Percentiles rank a stretch among this genome's conserved stretches.
phyloP scores from a whole-genome alignment of 208 protist species.

The Zelonia costaricensis region DNA sequence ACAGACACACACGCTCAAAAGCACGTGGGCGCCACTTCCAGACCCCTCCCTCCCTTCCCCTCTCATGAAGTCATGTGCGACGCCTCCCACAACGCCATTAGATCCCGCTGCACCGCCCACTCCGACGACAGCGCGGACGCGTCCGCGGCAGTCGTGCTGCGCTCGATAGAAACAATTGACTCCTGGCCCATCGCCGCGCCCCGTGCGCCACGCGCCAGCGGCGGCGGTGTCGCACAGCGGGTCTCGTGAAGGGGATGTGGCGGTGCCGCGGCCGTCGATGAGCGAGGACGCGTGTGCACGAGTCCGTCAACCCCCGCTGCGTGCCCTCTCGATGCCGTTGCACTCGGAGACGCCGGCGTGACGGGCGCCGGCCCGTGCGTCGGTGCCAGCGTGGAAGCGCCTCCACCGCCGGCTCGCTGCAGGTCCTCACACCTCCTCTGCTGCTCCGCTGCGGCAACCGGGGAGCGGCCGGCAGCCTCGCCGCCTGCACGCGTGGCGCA shows the following conservation, averaged over 20 bases:
- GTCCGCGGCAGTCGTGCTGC: neutral
- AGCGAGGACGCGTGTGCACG: too few relatives aligned
- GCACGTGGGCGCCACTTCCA: too few relatives aligned
- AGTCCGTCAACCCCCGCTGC: too few relatives aligned
- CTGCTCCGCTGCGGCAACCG: neutral
- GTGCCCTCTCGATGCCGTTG: too few relatives aligned
- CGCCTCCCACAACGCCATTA: slow-evolving; percentile 29
- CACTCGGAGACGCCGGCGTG: too few relatives aligned
- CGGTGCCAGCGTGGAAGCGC: too few relatives aligned
- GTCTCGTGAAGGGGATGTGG: too few relatives aligned
- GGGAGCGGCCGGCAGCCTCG: neutral
- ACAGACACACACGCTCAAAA: slow-evolving; percentile 2
- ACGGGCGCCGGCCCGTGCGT: too few relatives aligned
- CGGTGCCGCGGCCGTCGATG: too few relatives aligned
- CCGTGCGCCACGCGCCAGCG: neutral
- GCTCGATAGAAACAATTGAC: neutral
- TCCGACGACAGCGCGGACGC: slow-evolving; percentile 1
- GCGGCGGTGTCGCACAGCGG: neutral
- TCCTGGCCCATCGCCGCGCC: neutral
- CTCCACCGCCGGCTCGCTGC: too few relatives aligned
- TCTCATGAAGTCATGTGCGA: slow-evolving; percentile 10
- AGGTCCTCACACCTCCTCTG: neutral
- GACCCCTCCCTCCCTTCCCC: neutral
- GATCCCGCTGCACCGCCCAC: slow-evolving; percentile 31
- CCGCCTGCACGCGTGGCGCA: too few relatives aligned